phyloP scores from a whole-genome alignment of 345 rosid species.

The Brassica napus region DNA sequence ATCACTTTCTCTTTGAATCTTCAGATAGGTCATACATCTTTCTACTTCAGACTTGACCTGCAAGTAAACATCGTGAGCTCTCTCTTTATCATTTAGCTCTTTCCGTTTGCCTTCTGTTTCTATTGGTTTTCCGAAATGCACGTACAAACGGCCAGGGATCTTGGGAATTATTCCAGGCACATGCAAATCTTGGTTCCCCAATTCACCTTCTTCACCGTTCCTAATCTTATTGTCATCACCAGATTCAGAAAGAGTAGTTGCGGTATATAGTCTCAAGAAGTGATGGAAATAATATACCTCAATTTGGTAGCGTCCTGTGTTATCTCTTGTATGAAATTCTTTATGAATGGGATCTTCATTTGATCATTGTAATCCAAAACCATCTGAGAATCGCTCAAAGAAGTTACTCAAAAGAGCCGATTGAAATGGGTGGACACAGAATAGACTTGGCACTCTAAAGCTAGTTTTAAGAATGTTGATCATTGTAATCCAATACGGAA shows the following conservation, averaged over 20 bases:
- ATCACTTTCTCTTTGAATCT: slow-evolving; percentile 56
- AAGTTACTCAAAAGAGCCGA: neutral
- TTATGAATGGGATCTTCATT: slow-evolving; percentile 60
- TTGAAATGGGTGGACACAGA: neutral
- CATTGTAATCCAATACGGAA: neutral
- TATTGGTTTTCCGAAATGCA: slow-evolving; percentile 69
- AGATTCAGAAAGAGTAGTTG: slow-evolving; percentile 11
- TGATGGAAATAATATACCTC: slow-evolving; percentile 44
- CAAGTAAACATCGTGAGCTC: slow-evolving; percentile 51
- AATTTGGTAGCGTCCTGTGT: slow-evolving; percentile 30
- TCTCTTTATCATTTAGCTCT: slow-evolving; percentile 51
- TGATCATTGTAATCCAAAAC: slow-evolving; percentile 69
- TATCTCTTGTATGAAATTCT: slow-evolving; percentile 41
- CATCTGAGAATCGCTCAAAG: slow-evolving; percentile 26
- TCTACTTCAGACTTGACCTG: slow-evolving; percentile 63
- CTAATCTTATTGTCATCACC: slow-evolving; percentile 15
- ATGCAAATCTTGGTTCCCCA: slow-evolving; percentile 59
- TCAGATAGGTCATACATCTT: slow-evolving; percentile 49
- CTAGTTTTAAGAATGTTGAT: neutral
- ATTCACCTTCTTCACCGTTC: slow-evolving; percentile 46
- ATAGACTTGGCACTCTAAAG: neutral
- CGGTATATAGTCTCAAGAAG: neutral
- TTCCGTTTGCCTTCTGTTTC: slow-evolving; percentile 59
- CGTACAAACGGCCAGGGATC: slow-evolving; percentile 69
- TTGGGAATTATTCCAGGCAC: slow-evolving; percentile 60